Evolutionary conservation across 2,329 filamentous ascomycete genomes (phyloP).

Genomic region (Exutisphaerella laricina): DNA sequence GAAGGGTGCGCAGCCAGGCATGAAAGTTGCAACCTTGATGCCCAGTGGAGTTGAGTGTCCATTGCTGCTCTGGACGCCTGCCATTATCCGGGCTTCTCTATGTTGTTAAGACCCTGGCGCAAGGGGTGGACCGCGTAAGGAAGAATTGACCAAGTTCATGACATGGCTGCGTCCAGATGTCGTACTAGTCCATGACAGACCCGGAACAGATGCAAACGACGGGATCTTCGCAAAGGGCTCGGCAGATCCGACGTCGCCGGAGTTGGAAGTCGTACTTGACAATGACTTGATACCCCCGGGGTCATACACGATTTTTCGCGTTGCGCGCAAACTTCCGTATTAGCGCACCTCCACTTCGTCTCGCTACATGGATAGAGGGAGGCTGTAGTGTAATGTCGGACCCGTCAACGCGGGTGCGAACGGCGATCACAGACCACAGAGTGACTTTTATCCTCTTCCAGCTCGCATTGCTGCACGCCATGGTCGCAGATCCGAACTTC

Average conservation of each 20-base stretch:
- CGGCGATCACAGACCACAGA: slow-evolving; percentile 12
- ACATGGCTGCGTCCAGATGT: slow-evolving; percentile 11
- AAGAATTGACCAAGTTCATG: slow-evolving; percentile 13
- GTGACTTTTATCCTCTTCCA: slow-evolving; percentile 15
- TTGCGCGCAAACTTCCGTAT: slow-evolving; percentile 19
- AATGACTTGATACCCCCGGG: too few relatives aligned
- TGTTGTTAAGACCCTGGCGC: slow-evolving; percentile 18
- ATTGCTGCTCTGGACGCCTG: slow-evolving; percentile 12
- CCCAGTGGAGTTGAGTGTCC: slow-evolving; percentile 18
- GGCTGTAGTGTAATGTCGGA: slow-evolving; percentile 16
- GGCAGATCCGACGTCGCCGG: too few relatives aligned
- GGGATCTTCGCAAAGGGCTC: slow-evolving; percentile 1
- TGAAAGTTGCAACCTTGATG: slow-evolving; percentile 16
- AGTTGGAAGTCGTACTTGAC: too few relatives aligned
- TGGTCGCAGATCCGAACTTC: slow-evolving; percentile 10
- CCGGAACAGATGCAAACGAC: slow-evolving; percentile 9
- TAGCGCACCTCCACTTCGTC: slow-evolving; percentile 12
- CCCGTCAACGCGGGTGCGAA: slow-evolving; percentile 6
- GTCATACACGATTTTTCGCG: neutral
- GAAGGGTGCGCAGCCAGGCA: slow-evolving; percentile 9
- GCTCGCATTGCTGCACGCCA: slow-evolving; percentile 14
- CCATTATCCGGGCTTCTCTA: slow-evolving; percentile 9
- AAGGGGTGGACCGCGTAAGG: slow-evolving; percentile 8
- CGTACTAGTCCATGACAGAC: slow-evolving; percentile 9
- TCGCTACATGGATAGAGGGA: slow-evolving; percentile 13